Evolutionary conservation across 1,284 basidiomycete genomes (phyloP).

Genomic region (Ustilago crameri): DNA sequence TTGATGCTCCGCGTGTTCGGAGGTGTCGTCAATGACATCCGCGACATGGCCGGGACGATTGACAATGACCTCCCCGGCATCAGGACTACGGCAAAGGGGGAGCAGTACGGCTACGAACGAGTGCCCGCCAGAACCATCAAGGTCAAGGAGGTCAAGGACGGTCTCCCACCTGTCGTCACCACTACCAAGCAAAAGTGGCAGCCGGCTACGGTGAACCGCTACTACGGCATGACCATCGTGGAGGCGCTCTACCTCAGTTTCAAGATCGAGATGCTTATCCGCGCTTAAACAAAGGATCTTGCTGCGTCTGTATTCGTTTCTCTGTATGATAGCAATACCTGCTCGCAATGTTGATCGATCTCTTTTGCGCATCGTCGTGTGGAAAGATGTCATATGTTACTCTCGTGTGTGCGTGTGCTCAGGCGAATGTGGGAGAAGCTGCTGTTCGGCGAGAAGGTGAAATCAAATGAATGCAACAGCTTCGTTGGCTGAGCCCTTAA

Average conservation of each 20-base stretch:
- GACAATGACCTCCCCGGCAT: conserved; percentile 22
- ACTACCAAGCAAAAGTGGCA: conserved; percentile 34
- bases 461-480: too few species aligned
- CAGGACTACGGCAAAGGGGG: conserved; percentile 15
- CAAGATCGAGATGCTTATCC: conserved; percentile 41
- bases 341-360: neutral
- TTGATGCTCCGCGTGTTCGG: conserved; percentile 47
- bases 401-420: too few species aligned
- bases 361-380: too few species aligned
- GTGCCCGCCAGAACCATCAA: conserved; percentile 31
- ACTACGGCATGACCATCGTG: conserved; percentile 40
- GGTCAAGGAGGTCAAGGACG: conserved; percentile 10
- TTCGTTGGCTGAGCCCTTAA: too few species aligned
- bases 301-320: neutral
- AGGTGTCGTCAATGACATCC: conserved; percentile 28
- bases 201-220: conserved; percentile 31
- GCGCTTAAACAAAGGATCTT: conserved; percentile 9
- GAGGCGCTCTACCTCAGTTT: conserved; percentile 41
- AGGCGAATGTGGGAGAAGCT: too few species aligned
- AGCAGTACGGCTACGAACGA: conserved; percentile 37
- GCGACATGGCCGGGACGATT: conserved; percentile 41
- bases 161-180: neutral
- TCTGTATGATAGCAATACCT: neutral
- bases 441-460: too few species aligned
- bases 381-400: too few species aligned